Percentiles rank a stretch among this genome's conserved stretches.
These are phyloP conservation scores for Pyrus communis DNA, from an alignment of 306 rosid genomes.

Conservation along the genomic window DNA sequence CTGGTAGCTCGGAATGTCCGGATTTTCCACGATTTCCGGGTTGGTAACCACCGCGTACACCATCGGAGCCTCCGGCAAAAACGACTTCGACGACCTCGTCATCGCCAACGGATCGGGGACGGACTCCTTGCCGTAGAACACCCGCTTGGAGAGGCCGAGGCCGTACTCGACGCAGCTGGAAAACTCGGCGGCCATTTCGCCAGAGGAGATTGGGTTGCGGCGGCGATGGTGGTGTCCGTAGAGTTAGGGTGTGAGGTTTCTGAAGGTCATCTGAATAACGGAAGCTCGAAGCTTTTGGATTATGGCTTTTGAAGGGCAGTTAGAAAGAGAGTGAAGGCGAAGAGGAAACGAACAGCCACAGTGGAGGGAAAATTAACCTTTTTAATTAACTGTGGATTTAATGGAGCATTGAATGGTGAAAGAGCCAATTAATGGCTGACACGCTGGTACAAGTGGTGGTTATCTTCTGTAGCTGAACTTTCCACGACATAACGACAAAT, in stretches of 20 bases:
- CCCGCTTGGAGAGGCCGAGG: constrained; percentile 60
- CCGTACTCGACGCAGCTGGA: constrained; percentile 70
- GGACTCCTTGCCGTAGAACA: constrained; percentile 50
- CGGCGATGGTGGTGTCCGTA: neutral
- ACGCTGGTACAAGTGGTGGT: neutral
- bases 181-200: constrained; percentile 41
- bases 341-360: neutral
- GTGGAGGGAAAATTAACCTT: constrained; percentile 9
- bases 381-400: neutral
- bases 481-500: neutral
- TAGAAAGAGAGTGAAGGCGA: constrained; percentile 1
- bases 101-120: constrained; percentile 1
- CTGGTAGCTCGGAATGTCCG: constrained; percentile 89
- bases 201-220: neutral
- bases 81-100: constrained; percentile 18
- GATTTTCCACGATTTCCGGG: constrained; percentile 76
- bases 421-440: neutral
- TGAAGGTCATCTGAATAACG: neutral
- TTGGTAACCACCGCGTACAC: constrained; percentile 72
- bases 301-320: neutral
- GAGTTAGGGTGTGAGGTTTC: neutral
- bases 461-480: neutral
- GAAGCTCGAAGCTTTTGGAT: neutral
- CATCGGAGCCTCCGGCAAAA: constrained; percentile 70
- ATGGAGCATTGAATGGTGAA: neutral